Base-by-base conservation (phyloP, 2,329 filamentous ascomycete species). In the Neopestalotiopsis sp. region DNA sequence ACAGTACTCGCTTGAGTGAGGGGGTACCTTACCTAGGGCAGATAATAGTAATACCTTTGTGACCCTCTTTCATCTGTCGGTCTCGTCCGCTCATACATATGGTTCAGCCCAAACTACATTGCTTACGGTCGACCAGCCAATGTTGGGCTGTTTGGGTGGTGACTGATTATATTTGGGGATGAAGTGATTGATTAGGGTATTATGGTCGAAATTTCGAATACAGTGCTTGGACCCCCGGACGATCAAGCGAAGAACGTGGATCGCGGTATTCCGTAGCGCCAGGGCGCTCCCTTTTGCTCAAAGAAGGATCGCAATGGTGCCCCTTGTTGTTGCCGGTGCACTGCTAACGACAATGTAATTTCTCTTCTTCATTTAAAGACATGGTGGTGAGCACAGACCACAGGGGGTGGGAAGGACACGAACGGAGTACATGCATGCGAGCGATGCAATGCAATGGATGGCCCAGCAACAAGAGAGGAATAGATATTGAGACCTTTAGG, bases 341-440 rank as follows among this genome's bases (percentile, higher is more conserved):
- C 74, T 71, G 68, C 74, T 76, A 76, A 74, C 71, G 72, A 74
- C 73, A 68, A 72, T 74, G 74, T 73, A 77, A 78, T 77, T 76
- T 78, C 75, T 70, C 73, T 73, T 70, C 73, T 74, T 75, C 74
- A 77, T 76, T 76, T 75, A 67, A 71, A 67, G 70, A 74, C 65
- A 68, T 71, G 69, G 68, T 70, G 69, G 67, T 53, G 70, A 71
- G 73, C 73, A 75, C 73, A 69, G 74, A 71, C 74, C 72, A 75
- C 64, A 74, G 67, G 71, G 72, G 61, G 67, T 70, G 72, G 61
- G 32, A n/a, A 40, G 45, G 45, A 53, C n/a, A 53, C 45, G 45
- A 53, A 53, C 20, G 45, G 45, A 53, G 45, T 20, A 53, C 45
- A 38, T 53, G 20, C 45, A 53, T 53, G 45, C 20, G 17, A 24